These are phyloP conservation scores for Dothiorella sarmentorum DNA, from an alignment of 2,329 filamentous ascomycete species.

Conservation along the genomic window DNA sequence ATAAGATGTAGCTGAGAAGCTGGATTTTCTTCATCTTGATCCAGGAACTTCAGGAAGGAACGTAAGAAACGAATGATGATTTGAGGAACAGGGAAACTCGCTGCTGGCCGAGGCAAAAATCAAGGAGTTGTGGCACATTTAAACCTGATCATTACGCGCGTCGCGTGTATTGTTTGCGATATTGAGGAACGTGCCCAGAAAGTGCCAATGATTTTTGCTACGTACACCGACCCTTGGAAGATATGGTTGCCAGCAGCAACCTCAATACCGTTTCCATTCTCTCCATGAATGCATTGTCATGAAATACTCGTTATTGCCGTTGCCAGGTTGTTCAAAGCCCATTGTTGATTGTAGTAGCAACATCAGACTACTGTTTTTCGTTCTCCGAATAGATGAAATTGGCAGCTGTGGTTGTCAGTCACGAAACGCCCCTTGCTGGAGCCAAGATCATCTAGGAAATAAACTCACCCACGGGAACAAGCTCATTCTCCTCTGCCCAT, in stretches of 20 bases:
- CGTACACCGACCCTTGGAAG: neutral
- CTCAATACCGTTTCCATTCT: neutral
- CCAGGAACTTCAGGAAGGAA: too few relatives aligned
- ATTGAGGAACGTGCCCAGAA: neutral
- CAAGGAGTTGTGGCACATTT: neutral
- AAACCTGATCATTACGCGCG: neutral
- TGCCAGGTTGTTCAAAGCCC: neutral
- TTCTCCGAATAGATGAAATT: constrained; percentile 50
- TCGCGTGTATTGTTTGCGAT: neutral
- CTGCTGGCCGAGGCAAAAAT: too few relatives aligned
- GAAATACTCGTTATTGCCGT: neutral
- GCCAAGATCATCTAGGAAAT: neutral
- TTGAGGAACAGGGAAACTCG: too few relatives aligned
- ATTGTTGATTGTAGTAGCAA: neutral
- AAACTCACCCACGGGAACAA: constrained; percentile 45
- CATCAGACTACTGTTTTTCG: constrained; percentile 42
- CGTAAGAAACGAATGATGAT: too few relatives aligned
- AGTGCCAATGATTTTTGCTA: neutral
- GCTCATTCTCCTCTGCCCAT: constrained; percentile 49
- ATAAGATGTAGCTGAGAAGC: too few relatives aligned
- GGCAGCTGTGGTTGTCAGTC: constrained; percentile 27
- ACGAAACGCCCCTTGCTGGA: neutral
- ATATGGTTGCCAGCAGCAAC: neutral
- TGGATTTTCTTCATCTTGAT: too few relatives aligned
- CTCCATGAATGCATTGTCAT: neutral